phyloP scores from a whole-genome alignment of 1,284 basidiomycete species.

The Ganoderma sp. region DNA sequence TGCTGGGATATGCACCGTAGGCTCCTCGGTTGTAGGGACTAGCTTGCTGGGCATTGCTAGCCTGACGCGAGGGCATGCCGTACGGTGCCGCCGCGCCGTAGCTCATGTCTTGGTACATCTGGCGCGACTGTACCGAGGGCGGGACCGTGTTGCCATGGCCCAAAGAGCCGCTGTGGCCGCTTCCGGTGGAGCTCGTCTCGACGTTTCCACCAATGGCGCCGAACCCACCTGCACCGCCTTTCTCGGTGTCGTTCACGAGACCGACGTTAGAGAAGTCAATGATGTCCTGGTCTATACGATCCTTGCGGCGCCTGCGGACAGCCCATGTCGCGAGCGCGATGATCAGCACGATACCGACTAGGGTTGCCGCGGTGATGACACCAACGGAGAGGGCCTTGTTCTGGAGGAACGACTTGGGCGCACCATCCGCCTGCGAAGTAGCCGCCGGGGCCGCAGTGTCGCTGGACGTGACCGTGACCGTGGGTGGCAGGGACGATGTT shows the following conservation, averaged over 20 bases:
- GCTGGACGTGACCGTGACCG: slow-evolving; percentile 38
- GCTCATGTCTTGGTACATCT: slow-evolving; percentile 32
- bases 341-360: slow-evolving; percentile 56
- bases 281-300: slow-evolving; percentile 53
- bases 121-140: slow-evolving; percentile 19
- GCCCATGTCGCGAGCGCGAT: slow-evolving; percentile 52
- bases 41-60: slow-evolving; percentile 13
- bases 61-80: slow-evolving; percentile 20
- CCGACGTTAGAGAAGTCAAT: slow-evolving; percentile 58
- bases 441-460: slow-evolving; percentile 31
- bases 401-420: slow-evolving; percentile 55
- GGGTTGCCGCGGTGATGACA: slow-evolving; percentile 60
- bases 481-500: slow-evolving; percentile 31
- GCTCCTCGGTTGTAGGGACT: slow-evolving; percentile 23
- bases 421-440: slow-evolving; percentile 19
- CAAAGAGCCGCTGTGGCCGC: slow-evolving; percentile 39
- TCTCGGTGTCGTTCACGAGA: slow-evolving; percentile 41
- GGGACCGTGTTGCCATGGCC: slow-evolving; percentile 36
- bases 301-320: slow-evolving; percentile 56
- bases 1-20: slow-evolving; percentile 16
- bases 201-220: neutral
- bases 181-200: slow-evolving; percentile 24
- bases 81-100: slow-evolving; percentile 10
- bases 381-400: slow-evolving; percentile 65
- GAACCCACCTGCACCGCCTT: slow-evolving; percentile 27